Conservation (phyloP, 352 stramenopile genomes). For the Globisporangium paddicum region DNA sequence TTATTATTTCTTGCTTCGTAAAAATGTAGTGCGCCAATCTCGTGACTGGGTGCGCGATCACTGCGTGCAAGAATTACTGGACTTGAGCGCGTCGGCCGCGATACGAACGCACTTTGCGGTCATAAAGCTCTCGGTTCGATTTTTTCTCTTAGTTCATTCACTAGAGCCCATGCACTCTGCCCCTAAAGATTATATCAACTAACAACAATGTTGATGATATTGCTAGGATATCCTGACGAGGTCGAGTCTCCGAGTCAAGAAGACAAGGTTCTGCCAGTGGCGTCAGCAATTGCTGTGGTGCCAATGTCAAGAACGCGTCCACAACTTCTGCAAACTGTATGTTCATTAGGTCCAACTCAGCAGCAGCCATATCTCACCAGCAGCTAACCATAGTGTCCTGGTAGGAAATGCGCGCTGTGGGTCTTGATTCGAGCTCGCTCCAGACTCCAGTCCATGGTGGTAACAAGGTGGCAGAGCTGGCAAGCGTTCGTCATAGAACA, state of each 20-base stretch:
- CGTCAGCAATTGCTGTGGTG: slow-evolving; percentile 10
- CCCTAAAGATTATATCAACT: no score
- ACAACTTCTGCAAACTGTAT: slow-evolving; percentile 48
- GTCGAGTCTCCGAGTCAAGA: not conserved
- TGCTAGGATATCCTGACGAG: slow-evolving; percentile 15
- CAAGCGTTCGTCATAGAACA: slow-evolving; percentile 15
- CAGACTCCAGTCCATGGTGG: slow-evolving; percentile 18
- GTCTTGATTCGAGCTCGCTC: slow-evolving; percentile 32
- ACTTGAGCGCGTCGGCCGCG: slow-evolving; percentile 9
- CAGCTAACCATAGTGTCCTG: not conserved
- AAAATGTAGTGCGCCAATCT: slow-evolving; percentile 8
- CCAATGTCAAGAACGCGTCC: slow-evolving; percentile 22
- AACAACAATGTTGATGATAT: not conserved
- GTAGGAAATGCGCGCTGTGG: slow-evolving; percentile 43
- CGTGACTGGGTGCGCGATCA: slow-evolving; percentile 43
- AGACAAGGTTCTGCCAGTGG: slow-evolving; percentile 26
- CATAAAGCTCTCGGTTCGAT: slow-evolving; percentile 36
- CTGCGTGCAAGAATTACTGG: slow-evolving; percentile 41
- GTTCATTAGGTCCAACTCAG: not conserved
- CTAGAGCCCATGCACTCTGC: not conserved
- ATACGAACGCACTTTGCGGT: slow-evolving; percentile 36
- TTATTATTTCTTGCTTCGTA: not conserved
- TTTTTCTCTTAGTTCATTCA: not conserved
- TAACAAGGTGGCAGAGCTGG: slow-evolving; percentile 34
- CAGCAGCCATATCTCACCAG: not conserved